Evolutionary conservation across 2,329 filamentous ascomycete genomes (phyloP).

Genomic region (Penicillium sclerotiorum): DNA sequence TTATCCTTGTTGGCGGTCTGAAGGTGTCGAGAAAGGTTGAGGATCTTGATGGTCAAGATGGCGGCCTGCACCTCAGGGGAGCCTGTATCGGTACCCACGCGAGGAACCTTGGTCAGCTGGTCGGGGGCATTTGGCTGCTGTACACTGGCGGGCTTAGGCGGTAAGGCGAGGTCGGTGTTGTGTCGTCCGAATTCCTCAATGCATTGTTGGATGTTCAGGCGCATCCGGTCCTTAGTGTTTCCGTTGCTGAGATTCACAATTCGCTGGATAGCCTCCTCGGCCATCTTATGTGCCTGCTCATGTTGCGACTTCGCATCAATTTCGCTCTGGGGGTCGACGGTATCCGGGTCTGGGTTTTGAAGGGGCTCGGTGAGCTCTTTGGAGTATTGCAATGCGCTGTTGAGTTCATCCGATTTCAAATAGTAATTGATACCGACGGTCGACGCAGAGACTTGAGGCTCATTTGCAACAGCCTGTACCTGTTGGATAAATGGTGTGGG

Average conservation of each 20-base stretch:
- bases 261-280: constrained; percentile 73
- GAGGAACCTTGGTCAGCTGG: constrained; percentile 55
- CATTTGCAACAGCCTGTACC: constrained; percentile 26
- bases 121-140: constrained; percentile 45
- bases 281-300: constrained; percentile 63
- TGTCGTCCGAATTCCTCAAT: constrained; percentile 89
- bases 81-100: constrained; percentile 89
- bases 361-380: constrained; percentile 59
- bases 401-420: constrained; percentile 68
- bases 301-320: constrained; percentile 49
- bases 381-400: constrained; percentile 67
- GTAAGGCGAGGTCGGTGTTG: constrained; percentile 74
- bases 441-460: constrained; percentile 15
- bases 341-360: constrained; percentile 30
- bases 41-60: constrained; percentile 92
- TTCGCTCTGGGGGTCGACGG: constrained; percentile 42
- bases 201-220: constrained; percentile 82
- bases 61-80: constrained; percentile 97
- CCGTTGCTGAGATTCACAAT: constrained; percentile 78
- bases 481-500: constrained; percentile 74
- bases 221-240: constrained; percentile 74
- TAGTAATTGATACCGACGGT: constrained; percentile 68
- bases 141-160: constrained; percentile 56
- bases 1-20: constrained; percentile 79
- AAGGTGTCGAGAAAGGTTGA: constrained; percentile 73